Conservation (phyloP, 2,329 filamentous ascomycete species). For the Lizonia empirigonia region DNA sequence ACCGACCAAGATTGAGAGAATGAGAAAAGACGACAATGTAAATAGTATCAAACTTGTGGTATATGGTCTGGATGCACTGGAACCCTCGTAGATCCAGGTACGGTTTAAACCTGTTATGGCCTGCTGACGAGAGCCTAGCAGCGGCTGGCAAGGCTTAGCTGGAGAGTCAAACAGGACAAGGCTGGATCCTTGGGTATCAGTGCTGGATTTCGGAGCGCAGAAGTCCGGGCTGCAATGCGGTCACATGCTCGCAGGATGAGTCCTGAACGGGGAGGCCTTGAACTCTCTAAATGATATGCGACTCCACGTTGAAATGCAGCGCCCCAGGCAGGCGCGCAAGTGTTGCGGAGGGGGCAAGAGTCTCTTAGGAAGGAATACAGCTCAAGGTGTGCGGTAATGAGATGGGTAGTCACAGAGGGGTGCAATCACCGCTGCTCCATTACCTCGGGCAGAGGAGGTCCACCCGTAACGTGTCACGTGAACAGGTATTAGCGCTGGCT, state of each 20-base stretch:
- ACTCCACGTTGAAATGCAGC: neutral
- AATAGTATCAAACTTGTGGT: neutral
- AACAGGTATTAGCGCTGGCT: neutral
- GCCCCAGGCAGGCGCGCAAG: neutral
- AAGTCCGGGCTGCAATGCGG: constrained; percentile 3
- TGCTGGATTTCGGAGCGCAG: constrained; percentile 5
- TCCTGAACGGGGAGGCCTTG: constrained; percentile 20
- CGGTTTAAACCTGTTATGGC: constrained; percentile 7
- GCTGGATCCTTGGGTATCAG: constrained; percentile 2
- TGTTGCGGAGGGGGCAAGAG: neutral
- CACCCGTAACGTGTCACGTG: constrained; percentile 4
- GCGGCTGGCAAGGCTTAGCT: constrained; percentile 3
- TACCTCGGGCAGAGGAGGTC: too few species aligned
- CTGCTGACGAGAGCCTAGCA: neutral
- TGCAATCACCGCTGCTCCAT: too few species aligned
- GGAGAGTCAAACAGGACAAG: neutral
- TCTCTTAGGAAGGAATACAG: neutral
- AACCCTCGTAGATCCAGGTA: constrained; percentile 1
- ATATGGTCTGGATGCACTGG: neutral
- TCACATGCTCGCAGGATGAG: constrained; percentile 33
- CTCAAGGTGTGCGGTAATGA: neutral
- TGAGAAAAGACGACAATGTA: too few species aligned
- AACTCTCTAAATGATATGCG: neutral
- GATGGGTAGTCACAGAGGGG: neutral
- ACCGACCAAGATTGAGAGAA: too few species aligned